Evolutionary conservation across 306 rosid species (phyloP).

Genomic region (Boehmeria nivea): DNA sequence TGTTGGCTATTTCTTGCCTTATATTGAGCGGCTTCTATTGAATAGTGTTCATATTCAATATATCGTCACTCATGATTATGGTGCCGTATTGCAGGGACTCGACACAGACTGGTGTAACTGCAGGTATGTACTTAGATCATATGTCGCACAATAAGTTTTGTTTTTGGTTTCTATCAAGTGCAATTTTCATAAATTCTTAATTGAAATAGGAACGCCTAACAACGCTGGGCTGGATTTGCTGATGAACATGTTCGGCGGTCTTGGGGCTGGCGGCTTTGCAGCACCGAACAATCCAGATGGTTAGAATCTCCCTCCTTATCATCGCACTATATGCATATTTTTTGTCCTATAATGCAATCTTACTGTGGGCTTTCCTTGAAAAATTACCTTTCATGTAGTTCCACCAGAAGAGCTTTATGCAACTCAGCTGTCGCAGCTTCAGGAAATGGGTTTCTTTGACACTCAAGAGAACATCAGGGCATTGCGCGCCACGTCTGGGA

Average conservation of each 20-base stretch:
- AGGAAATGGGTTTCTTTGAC: slow-evolving; percentile 64
- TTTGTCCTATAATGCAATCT: too few species aligned
- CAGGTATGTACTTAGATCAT: slow-evolving; percentile 27
- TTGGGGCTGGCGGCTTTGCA: slow-evolving; percentile 46
- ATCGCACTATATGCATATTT: too few species aligned
- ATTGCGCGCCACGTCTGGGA: slow-evolving; percentile 55
- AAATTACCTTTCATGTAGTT: slow-evolving; percentile 23
- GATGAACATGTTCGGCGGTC: slow-evolving; percentile 64
- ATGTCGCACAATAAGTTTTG: too few species aligned
- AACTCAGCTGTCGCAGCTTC: slow-evolving; percentile 55
- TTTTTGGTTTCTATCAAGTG: not conserved
- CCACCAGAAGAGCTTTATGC: slow-evolving; percentile 58
- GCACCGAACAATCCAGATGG: slow-evolving; percentile 44
- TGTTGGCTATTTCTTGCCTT: too few species aligned
- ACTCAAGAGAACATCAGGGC: slow-evolving; percentile 62
- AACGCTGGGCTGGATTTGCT: slow-evolving; percentile 43
- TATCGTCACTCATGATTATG: slow-evolving; percentile 4
- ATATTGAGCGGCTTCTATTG: not conserved
- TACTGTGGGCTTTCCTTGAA: not conserved
- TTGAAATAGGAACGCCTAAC: slow-evolving; percentile 37
- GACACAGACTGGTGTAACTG: slow-evolving; percentile 36
- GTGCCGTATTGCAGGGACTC: slow-evolving; percentile 34
- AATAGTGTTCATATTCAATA: not conserved
- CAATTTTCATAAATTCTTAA: slow-evolving; percentile 2
- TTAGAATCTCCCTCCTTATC: slow-evolving; percentile 13